Evolutionary conservation across 257 asterid genomes (phyloP).

Genomic region (Solanum stenotomum): DNA sequence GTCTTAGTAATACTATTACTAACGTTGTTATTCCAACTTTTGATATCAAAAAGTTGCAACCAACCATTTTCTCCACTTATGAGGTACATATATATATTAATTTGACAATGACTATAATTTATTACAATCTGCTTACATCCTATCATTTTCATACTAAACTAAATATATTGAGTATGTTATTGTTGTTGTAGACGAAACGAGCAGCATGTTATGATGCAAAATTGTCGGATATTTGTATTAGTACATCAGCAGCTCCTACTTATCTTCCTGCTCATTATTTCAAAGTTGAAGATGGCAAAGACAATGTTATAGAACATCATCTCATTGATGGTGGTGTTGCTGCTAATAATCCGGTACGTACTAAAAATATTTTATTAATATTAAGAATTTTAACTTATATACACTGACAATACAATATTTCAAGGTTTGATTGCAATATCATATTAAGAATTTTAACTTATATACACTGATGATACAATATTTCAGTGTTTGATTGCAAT

Average conservation of each 20-base stretch:
- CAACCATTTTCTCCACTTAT: conserved; percentile 32
- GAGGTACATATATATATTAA: conserved; percentile 15
- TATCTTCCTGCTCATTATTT: conserved; percentile 37
- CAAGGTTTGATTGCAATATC: conserved; percentile 38
- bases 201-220: conserved; percentile 19
- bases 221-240: conserved; percentile 29
- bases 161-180: too few species aligned
- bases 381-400: not conserved
- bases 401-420: not conserved
- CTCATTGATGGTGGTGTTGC: conserved; percentile 50
- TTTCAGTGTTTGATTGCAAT: conserved; percentile 40
- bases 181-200: conserved; percentile 9
- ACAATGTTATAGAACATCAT: conserved; percentile 18
- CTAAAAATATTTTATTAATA: not conserved
- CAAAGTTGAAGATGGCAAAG: conserved; percentile 11
- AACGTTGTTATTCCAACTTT: conserved; percentile 48
- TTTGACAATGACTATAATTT: too few species aligned
- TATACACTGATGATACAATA: not conserved
- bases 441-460: not conserved
- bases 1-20: conserved; percentile 27
- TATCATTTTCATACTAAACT: too few species aligned
- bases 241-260: conserved; percentile 64
- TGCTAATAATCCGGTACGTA: conserved; percentile 55
- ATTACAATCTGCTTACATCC: too few species aligned
- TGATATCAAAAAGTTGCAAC: conserved; percentile 40